Percentiles rank a stretch among this genome's conserved stretches.
These are phyloP conservation scores for Ophiostoma sp. DNA, from an alignment of 2,329 filamentous ascomycete genomes.

Conservation along the genomic window DNA sequence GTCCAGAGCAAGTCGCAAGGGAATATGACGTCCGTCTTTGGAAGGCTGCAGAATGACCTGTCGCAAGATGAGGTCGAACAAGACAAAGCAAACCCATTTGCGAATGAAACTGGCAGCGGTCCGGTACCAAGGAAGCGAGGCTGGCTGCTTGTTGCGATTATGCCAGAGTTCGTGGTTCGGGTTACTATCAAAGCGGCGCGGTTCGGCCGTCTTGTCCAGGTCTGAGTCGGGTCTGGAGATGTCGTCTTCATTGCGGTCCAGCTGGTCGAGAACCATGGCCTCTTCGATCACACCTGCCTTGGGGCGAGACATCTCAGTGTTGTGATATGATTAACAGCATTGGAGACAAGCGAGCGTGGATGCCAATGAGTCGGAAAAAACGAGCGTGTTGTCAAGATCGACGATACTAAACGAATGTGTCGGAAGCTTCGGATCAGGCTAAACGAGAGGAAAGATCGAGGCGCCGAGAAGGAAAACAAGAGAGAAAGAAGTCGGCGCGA, in stretches of 20 bases:
- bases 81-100: conserved; percentile 36
- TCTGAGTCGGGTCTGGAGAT: conserved; percentile 2
- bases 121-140: background rate
- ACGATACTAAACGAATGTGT: conserved; percentile 5
- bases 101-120: conserved; percentile 12
- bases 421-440: conserved; percentile 12
- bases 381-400: background rate
- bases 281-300: background rate
- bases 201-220: background rate
- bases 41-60: conserved; percentile 28
- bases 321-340: background rate
- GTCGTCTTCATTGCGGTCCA: background rate
- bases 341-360: background rate
- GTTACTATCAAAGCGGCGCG: conserved; percentile 6
- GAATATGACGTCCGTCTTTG: conserved; percentile 30
- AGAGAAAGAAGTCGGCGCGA: background rate
- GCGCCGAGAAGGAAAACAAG: background rate
- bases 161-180: background rate
- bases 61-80: conserved; percentile 39
- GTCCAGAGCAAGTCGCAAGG: conserved; percentile 34
- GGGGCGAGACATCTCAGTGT: background rate
- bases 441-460: background rate
- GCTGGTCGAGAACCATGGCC: background rate
- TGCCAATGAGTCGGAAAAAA: background rate
- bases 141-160: background rate